Evolutionary conservation across 768 basidiomycete genomes (phyloP), one percentile per base, ranked within the genome.

Genomic region (Hericium coralloides): DNA sequence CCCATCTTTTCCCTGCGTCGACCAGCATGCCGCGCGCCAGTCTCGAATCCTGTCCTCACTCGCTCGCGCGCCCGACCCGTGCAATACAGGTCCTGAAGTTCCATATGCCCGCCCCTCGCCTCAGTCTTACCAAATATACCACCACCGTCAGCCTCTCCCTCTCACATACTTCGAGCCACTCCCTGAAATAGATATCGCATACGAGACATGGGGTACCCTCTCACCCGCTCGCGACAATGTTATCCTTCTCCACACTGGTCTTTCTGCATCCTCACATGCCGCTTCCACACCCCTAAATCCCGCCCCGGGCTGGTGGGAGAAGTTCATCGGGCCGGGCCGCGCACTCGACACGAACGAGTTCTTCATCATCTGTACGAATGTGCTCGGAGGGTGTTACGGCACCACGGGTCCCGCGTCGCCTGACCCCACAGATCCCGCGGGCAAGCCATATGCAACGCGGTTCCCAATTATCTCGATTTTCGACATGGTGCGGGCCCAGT

Each of bases 401-500:
- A 91, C 92, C 9, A 98, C 97, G 0, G 97, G 97, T 1, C 97
- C 97, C 1, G 91, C 92, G 1, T 90, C 90, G 0, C 71, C 85
- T 57, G 85, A 94, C 64, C 84, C 87, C 1, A 68, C 75, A n/a
- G 43, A 45, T 10, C 23, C 49, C 0, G 84, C 84, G 0, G 81
- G 81, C 8, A 70, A 77, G 53, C 85, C 81, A 5, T 99, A 92
- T 71, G 97, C 87, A 2, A 98, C 95, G 0, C 77, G 79, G 39
- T 98, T 99, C 71, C 97, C 97, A 0, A 77, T 98, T 63, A 57
- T 99, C 18, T 90, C 89, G 41, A 84, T 99, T 50, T 97, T 98
- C 66, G 97, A 99, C 71, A 99, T 98, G 95, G 92, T 94, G 52
- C 83, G 83, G 39, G 95, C 94, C 2, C 97, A 98, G 70, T 94